A percentile compares a stretch with the other conserved stretches of the same genome.
Evolutionary conservation across 2,329 filamentous ascomycete genomes (phyloP).

Genomic region (Myriosclerotinia scirpicola): DNA sequence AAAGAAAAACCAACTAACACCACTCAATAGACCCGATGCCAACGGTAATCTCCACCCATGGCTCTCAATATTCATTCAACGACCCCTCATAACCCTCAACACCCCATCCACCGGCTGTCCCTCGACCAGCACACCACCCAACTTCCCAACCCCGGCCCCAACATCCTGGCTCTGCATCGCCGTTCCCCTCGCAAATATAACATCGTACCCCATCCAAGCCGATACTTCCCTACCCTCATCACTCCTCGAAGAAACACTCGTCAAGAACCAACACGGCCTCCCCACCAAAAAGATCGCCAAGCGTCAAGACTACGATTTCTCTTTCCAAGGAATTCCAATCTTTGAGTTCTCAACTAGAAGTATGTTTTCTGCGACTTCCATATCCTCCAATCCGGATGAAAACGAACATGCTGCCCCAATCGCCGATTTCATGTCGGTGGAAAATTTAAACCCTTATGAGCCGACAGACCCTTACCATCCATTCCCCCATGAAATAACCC

Average conservation of each 20-base stretch:
- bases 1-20: not conserved
- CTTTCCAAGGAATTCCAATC: slow-evolving; percentile 34
- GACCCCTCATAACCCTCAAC: not conserved
- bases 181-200: slow-evolving; percentile 34
- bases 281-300: slow-evolving; percentile 25
- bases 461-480: not conserved
- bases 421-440: not conserved
- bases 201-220: slow-evolving; percentile 24
- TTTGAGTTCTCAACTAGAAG: slow-evolving; percentile 35
- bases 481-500: not conserved
- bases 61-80: slow-evolving; percentile 20
- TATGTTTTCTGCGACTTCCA: not conserved
- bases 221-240: slow-evolving; percentile 18
- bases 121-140: slow-evolving; percentile 27
- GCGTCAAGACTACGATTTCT: slow-evolving; percentile 37
- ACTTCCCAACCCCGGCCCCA: slow-evolving; percentile 31
- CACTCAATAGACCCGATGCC: slow-evolving; percentile 3
- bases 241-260: not conserved
- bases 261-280: not conserved
- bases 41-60: slow-evolving; percentile 11
- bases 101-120: not conserved
- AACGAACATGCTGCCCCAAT: not conserved
- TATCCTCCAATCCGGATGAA: not conserved
- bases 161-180: slow-evolving; percentile 36
- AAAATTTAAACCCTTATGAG: not conserved